Evolutionary conservation across 2,329 filamentous ascomycete species (phyloP).

Genomic region (Colletotrichum cordylinicola): DNA sequence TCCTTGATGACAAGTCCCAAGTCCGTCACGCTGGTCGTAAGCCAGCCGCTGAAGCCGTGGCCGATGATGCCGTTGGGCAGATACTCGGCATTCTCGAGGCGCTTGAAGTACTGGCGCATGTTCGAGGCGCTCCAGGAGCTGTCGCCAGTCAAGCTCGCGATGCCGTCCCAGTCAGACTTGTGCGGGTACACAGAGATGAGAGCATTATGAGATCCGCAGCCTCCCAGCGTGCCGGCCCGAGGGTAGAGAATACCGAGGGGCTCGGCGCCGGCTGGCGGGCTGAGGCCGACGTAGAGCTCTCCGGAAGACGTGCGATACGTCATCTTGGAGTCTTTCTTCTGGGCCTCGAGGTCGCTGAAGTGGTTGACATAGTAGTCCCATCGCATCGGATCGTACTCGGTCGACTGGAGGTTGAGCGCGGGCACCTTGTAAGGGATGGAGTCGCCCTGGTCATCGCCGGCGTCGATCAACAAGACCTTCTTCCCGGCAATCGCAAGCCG

Average conservation of each 20-base stretch:
- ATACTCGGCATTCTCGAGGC: constrained; percentile 62
- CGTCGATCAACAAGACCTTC: constrained; percentile 64
- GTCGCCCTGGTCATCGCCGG: constrained; percentile 58
- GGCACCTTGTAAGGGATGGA: constrained; percentile 31
- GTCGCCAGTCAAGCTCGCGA: constrained; percentile 65
- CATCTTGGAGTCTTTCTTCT: constrained; percentile 56
- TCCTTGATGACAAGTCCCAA: constrained; percentile 31
- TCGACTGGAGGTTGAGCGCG: constrained; percentile 26
- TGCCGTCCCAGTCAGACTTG: constrained; percentile 63
- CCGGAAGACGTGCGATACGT: constrained; percentile 49
- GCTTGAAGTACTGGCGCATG: constrained; percentile 65
- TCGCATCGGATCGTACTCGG: constrained; percentile 24
- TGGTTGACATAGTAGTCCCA: constrained; percentile 26
- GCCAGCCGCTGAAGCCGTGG: constrained; percentile 63
- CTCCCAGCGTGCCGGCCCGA: constrained; percentile 51
- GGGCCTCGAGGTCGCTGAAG: constrained; percentile 19
- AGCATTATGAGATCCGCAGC: constrained; percentile 65
- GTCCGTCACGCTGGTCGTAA: constrained; percentile 32
- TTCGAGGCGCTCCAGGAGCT: constrained; percentile 59
- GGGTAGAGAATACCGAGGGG: constrained; percentile 53
- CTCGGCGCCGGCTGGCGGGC: constrained; percentile 43
- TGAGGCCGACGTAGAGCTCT: constrained; percentile 39
- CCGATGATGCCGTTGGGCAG: constrained; percentile 47
- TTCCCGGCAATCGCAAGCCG: constrained; percentile 61
- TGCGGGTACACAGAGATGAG: constrained; percentile 64